A percentile compares a stretch with the other conserved stretches of the same genome.
Evolutionary conservation across 1,284 basidiomycete species (phyloP).

Genomic region (Phellopilus nigrolimitatus): DNA sequence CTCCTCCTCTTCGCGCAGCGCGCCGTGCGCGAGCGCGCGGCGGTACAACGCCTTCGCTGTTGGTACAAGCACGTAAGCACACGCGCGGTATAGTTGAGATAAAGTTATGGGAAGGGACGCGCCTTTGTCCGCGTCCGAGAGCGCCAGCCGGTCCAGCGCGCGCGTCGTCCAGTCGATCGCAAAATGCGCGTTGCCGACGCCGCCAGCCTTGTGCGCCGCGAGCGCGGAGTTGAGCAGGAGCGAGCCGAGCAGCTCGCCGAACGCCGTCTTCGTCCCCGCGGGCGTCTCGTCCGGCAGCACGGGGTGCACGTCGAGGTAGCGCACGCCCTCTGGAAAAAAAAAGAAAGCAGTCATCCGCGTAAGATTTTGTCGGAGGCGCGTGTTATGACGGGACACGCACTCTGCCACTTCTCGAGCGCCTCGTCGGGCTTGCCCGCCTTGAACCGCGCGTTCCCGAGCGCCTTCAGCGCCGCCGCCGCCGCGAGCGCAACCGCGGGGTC

Average conservation of each 20-base stretch:
- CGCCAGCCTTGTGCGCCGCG: conserved; percentile 57
- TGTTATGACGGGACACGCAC: conserved; percentile 34
- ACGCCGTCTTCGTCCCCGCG: conserved; percentile 52
- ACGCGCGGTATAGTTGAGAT: conserved; percentile 11
- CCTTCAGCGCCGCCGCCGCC: conserved; percentile 64
- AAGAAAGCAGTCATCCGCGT: conserved; percentile 2
- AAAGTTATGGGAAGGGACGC: conserved; percentile 15
- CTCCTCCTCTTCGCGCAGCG: conserved; percentile 65
- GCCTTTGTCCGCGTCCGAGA: conserved; percentile 65
- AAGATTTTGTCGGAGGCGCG: not conserved
- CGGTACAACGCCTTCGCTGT: conserved; percentile 84
- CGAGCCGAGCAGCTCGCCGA: conserved; percentile 64
- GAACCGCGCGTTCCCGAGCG: conserved; percentile 71
- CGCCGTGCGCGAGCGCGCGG: conserved; percentile 65
- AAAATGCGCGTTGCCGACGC: conserved; percentile 42
- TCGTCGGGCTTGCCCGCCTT: conserved; percentile 68
- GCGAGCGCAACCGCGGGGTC: conserved; percentile 60
- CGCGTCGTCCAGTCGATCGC: conserved; percentile 56
- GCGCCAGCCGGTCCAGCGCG: conserved; percentile 45
- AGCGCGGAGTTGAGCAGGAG: conserved; percentile 83
- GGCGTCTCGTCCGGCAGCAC: conserved; percentile 63
- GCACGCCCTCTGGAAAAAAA: conserved; percentile 62
- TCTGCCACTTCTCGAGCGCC: conserved; percentile 84
- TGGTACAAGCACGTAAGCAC: not conserved
- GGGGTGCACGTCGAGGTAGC: conserved; percentile 85